Conservation (phyloP, 129 eudicot genomes). For the Flaveria robusta region DNA sequence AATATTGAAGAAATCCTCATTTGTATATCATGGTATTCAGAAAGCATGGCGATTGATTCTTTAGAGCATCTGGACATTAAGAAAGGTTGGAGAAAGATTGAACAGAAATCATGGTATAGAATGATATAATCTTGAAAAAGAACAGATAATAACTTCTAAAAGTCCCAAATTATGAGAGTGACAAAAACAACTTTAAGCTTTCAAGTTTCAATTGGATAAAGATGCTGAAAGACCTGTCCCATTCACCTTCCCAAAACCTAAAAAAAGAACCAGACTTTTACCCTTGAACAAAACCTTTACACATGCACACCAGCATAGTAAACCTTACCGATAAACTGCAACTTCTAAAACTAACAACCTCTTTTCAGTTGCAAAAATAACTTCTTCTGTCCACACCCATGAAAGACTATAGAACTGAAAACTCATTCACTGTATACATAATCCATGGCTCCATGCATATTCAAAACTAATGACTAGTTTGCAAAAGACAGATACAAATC, state of each 20-base stretch:
- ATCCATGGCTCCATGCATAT: constrained; percentile 17
- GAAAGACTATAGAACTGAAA: constrained; percentile 9
- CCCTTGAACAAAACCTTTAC: background rate
- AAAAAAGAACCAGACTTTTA: background rate
- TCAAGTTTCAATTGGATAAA: constrained; percentile 21
- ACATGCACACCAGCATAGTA: background rate
- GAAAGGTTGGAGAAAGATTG: background rate
- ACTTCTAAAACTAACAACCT: background rate
- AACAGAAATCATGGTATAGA: background rate
- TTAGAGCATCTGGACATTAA: background rate
- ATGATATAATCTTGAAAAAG: background rate
- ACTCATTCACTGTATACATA: constrained; percentile 7
- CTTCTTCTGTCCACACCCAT: constrained; percentile 7
- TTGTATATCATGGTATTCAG: background rate
- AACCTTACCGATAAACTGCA: constrained; percentile 8
- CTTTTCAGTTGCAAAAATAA: background rate
- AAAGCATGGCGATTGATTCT: background rate
- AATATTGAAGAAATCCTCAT: background rate
- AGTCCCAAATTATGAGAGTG: constrained; percentile 13
- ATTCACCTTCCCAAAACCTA: constrained; percentile 8
- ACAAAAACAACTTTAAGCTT: background rate
- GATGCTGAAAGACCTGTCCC: constrained; percentile 6
- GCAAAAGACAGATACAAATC: background rate
- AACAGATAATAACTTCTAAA: background rate
- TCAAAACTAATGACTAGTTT: background rate